These are phyloP conservation scores for Cylindrodendrum hubeiense DNA, from an alignment of 2,329 filamentous ascomycete species.

Conservation along the genomic window DNA sequence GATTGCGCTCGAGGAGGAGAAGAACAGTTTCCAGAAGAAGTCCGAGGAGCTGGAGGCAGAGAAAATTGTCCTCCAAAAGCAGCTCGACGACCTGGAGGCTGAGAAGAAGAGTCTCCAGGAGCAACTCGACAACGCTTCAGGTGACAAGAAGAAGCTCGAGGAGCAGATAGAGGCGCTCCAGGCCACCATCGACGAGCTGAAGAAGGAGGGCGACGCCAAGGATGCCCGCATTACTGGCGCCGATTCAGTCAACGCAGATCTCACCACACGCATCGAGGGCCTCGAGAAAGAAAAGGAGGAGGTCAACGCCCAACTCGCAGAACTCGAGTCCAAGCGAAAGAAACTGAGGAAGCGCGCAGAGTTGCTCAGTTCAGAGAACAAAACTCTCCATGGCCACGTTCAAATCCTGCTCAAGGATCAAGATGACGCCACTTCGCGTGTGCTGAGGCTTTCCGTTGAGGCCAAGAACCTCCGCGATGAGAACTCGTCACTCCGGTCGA, in stretches of 20 bases:
- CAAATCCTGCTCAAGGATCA: constrained; percentile 37
- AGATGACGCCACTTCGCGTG: constrained; percentile 39
- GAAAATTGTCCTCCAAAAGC: constrained; percentile 37
- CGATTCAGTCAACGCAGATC: constrained; percentile 39
- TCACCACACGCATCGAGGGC: constrained; percentile 40
- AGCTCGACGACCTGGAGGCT: constrained; percentile 34
- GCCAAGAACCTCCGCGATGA: constrained; percentile 37
- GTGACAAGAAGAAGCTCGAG: constrained; percentile 22
- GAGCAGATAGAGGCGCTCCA: constrained; percentile 34
- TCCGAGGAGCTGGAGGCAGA: constrained; percentile 36
- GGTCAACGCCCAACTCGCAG: constrained; percentile 34
- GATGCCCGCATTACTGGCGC: constrained; percentile 37
- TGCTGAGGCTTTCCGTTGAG: constrained; percentile 41
- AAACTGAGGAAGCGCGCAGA: constrained; percentile 42
- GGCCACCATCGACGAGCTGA: constrained; percentile 38
- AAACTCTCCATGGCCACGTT: constrained; percentile 34
- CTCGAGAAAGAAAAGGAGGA: constrained; percentile 42
- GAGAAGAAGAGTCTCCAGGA: constrained; percentile 40
- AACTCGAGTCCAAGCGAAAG: constrained; percentile 39
- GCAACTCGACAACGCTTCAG: constrained; percentile 1
- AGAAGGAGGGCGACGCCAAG: constrained; percentile 40
- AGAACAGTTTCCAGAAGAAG: constrained; percentile 18
- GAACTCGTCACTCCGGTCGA: constrained; percentile 35
- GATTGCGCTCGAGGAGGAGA: constrained; percentile 22
- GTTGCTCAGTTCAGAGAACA: constrained; percentile 33